Evolutionary conservation across 805 yeast genomes (phyloP).

Genomic region (Yarrowia phangngaensis): DNA sequence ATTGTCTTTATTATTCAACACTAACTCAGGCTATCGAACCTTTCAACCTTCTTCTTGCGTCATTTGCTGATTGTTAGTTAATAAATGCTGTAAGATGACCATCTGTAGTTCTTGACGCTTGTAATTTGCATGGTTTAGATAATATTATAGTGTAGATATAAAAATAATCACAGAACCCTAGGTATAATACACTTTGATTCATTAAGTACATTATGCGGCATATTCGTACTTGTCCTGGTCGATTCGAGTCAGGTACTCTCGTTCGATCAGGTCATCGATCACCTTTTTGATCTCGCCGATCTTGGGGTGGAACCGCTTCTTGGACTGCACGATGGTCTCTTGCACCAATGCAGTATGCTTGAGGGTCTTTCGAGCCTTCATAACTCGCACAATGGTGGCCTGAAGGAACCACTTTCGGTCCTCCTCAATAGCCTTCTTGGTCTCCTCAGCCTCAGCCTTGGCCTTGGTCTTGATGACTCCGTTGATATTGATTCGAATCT

Average conservation of each 20-base stretch:
- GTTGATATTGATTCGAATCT: constrained; percentile 73
- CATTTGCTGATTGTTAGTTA: too few relatives aligned
- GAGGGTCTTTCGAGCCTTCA: constrained; percentile 85
- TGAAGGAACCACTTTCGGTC: constrained; percentile 80
- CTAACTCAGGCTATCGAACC: too few relatives aligned
- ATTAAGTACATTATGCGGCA: too few relatives aligned
- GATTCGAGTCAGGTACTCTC: constrained; percentile 75
- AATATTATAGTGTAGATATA: too few relatives aligned
- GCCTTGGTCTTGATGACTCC: constrained; percentile 55
- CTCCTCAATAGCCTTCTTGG: constrained; percentile 77
- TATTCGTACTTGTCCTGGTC: constrained; percentile 74
- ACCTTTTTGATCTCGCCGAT: constrained; percentile 83
- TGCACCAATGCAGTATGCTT: constrained; percentile 76
- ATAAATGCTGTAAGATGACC: too few relatives aligned
- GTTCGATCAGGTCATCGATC: constrained; percentile 78
- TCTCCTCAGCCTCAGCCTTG: constrained; percentile 65
- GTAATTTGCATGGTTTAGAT: too few relatives aligned
- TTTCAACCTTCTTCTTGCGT: too few relatives aligned
- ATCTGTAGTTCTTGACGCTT: too few relatives aligned
- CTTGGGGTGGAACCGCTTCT: constrained; percentile 76
- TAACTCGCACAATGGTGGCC: constrained; percentile 92
- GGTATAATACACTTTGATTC: too few relatives aligned
- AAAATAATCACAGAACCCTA: too few relatives aligned
- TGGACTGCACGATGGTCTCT: constrained; percentile 84
- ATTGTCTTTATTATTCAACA: too few relatives aligned